Evolutionary conservation across 2,329 filamentous ascomycete species (phyloP), one percentile per base, ranked within the genome.

Genomic region (Stachybotrys elegans): DNA sequence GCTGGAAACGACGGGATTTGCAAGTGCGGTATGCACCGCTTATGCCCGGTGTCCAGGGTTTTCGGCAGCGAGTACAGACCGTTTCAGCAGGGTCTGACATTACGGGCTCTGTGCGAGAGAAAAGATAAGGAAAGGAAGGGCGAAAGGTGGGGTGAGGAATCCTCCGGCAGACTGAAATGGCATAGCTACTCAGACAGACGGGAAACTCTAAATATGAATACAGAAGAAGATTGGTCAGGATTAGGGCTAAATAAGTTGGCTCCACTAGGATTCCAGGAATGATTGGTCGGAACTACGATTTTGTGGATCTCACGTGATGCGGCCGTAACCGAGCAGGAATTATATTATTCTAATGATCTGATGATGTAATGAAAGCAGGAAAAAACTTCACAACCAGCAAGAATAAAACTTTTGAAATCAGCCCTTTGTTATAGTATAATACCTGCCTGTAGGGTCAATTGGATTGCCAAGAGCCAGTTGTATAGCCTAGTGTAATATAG

Each of bases 371-470:
- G n/a, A n/a, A n/a, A n/a, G n/a, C n/a, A n/a, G n/a, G n/a, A n/a
- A n/a, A n/a, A 14, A 29, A 14, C 25, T 29, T 8, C 8, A 29
- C 25, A 29, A 8, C 25, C 14, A 14, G 9, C 25, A 9, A 29
- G 14, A 29, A 29, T 29, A 29, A 14, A 14, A 29, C 14, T 29
- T 29, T 29, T 29, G 34, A 31, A 21, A 34, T 21, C 17, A 42
- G 25, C 40, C 27, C 17, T 32, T n/a, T 32, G 23, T 8, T 22
- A n/a, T 20, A 42, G 17, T 12, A 9, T n/a, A n/a, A 34, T 29
- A 20, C 40, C 40, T 42, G 25, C 27, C 40, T 14, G 11, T 20
- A 25, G 27, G 40, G 23, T 42, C 27, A 42, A 31, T 41, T 41
- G 16, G 31, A 41, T 41, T 29, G 39, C 39, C 27, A 22, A 20